Evolutionary conservation across 2,329 filamentous ascomycete genomes (phyloP), one percentile per base, ranked within the genome.

Genomic region (Fusarium abutilonis): DNA sequence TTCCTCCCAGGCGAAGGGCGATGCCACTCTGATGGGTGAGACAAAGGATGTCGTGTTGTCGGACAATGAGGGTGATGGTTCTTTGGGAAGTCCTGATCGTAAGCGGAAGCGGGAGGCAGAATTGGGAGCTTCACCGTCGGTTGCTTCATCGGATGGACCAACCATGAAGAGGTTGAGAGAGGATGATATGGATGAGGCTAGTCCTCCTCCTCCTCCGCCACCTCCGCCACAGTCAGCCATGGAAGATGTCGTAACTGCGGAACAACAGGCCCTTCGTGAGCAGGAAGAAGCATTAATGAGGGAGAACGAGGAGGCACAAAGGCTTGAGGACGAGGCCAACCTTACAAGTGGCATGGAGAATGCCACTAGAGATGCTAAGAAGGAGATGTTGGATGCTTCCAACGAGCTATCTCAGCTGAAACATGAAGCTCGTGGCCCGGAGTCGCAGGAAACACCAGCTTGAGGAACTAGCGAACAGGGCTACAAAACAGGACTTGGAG

Each of bases 51-150:
- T 73, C 13, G 66, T 68, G 9, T 71, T 78, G 46, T 78, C 76
- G 19, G 81, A 83, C 54, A 76, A 77, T n/a, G 82, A 82, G 60
- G 76, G 78, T 41, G 65, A 64, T 21, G 76, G 70, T 19, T 80
- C 80, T 4, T 80, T 82, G 4, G 77, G 75, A 35, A 82, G 82
- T 50, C 74, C 79, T 23, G 82, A 83, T 23, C 78, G 84, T 44
- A 92, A 92, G 74, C 84, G 89, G 9, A 92, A 92, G 74, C 83
- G 88, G 29, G 74, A 74, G n/a, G 67, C 68, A 1, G 73, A 76
- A 34, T 63, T 64, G 6, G 66, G 63, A 32, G 78, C 76, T 14
- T 81, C 81, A 26, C 76, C 78, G 2, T 78, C 75, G 34, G 69
- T 76, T 35, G 84, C 82, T 2, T 83, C 84, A 1, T 80, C 79